Base-by-base conservation (phyloP, 768 basidiomycete species). In the Boletus huronensis region DNA sequence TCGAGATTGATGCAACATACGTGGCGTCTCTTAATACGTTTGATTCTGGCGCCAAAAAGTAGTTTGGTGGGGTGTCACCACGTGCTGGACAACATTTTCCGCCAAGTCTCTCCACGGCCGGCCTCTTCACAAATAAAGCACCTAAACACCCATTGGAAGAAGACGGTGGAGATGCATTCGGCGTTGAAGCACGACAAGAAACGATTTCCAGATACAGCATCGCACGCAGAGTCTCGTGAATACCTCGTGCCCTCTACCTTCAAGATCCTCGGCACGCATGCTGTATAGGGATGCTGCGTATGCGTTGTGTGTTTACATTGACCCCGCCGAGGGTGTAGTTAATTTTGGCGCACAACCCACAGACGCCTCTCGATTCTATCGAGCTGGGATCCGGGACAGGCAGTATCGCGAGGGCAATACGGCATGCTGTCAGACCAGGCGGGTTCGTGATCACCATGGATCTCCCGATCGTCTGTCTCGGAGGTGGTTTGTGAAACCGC, bases 171-270 rank as follows among this genome's bases (percentile, higher is more conserved):
- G 26, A 50, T 19, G 31, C 42, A 3, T 72, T 78, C 48, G 65
- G 69, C 26, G 57, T 54, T 14, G 57, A 55, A 43, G 72, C 69
- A 38, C 87, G 87, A 68, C 71, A 72, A 53, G 66, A 74, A 14
- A 80, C 84, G 11, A 93, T 92, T 50, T 69, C 75, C 19, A 73
- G 74, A 59, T 91, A 87, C 66, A 88, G 90, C 7, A 92, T 93
- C 50, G 90, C 90, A 8, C 88, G 88, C 23, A 76, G 88, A 69
- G 82, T 93, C 43, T 93, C 90, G 91, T 88, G 75, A 74, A 64
- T 62, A 56, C 53, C 52, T 48, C 40, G 53, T 49, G 43, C 17
- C 42, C 34, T 51, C 26, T 56, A 63, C 48, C 42, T 61, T 53
- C 42, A 53, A 40, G n/a, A 28, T 39, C 43, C 36, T 47, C 16